Base-by-base conservation (phyloP, 176 grass and related monocot genomes). In the Aegilops sharonensis region DNA sequence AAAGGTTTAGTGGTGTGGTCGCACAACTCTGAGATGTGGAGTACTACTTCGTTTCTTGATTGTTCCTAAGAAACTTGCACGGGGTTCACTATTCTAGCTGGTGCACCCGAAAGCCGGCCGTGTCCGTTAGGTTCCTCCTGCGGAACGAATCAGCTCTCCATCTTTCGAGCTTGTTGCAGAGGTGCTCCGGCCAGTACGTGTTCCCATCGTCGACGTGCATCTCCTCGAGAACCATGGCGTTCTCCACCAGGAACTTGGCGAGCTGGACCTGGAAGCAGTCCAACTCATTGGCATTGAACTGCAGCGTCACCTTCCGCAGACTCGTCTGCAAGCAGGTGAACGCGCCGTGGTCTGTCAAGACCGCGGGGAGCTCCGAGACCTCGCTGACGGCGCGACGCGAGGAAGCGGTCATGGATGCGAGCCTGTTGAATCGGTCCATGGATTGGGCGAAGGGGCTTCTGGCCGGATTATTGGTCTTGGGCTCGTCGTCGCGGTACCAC, bases 221-320 rank as follows among this genome's bases (percentile, higher is more conserved):
- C 40, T 74, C 39, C 40, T 47, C 40, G 5, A 47, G 71, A 25
- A 27, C 12, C 42, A 74, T 74, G 71, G 71, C 39, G 23, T 74
- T 74, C 71, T 74, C 42, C 40, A 47, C 71, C 12, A 47, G 71
- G 40, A 74, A 74, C 71, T 48, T 74, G 71, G 71, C 42, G 5
- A 78, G 54, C 76, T 78, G 52, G 9, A 23, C 76, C 30, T 12
- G 52, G 54, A 78, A 61, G 9, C 76, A 61, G 50, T 78, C 12
- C 18, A 39, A 0, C 18, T 78, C 1, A 2, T 36, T 36, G 31
- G 52, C 32, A 31, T 11, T 4, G 20, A 23, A 78, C 20, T 23
- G 29, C 31, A 78, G 0, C 5, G 54, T 60, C 54, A 78, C 76
- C 54, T 78, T 78, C 52, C 54, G 11, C 14, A 76, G 14, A 45